Evolutionary conservation across 768 basidiomycete species (phyloP), one percentile per base, ranked within the genome.

Genomic region (Leucocoprinus sp.): DNA sequence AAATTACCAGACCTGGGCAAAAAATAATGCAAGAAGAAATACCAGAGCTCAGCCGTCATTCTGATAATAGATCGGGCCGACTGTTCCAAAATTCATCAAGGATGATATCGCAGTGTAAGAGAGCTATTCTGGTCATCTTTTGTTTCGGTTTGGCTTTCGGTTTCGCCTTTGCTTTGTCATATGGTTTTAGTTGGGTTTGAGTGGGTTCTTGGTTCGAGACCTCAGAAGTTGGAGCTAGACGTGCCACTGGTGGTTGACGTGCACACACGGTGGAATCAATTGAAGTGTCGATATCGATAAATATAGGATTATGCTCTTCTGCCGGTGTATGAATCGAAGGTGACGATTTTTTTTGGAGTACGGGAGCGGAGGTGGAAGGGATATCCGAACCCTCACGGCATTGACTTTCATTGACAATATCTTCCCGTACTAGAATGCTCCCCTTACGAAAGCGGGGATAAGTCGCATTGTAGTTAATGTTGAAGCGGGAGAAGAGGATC

Each of bases 21-120:
- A n/a, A n/a, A n/a, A n/a, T n/a, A n/a, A n/a, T n/a, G n/a, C 11
- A 31, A 31, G 8, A 4, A 8, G 9, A n/a, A 22, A 15, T 6
- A 7, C 26, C 4, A 5, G 37, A 18, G 34, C 45, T 64, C 52
- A 71, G 19, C n/a, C n/a, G n/a, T n/a, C n/a, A n/a, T n/a, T 62
- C 63, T 11, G 56, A 61, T 43, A 87, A 66, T 19, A 89, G 55
- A 39, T 71, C 61, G 8, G 78, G 74, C 43, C 82, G 63, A 22
- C 68, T 64, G 5, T 70, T 59, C 93, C 93, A 96, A 63, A 95
- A 93, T 0, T 70, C 74, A 43, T 87, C 78, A 43, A 74, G 71
- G 49, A 95, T 92, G 48, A 95, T 74, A 64, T 95, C 92, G 58
- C 82, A 87, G 53, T 95, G 89, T 19, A 82, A 52, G 1, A 91